A percentile compares a stretch with the other conserved stretches of the same genome.
These are phyloP conservation scores for Salix dunnii DNA, from an alignment of 345 rosid species.

Conservation along the genomic window DNA sequence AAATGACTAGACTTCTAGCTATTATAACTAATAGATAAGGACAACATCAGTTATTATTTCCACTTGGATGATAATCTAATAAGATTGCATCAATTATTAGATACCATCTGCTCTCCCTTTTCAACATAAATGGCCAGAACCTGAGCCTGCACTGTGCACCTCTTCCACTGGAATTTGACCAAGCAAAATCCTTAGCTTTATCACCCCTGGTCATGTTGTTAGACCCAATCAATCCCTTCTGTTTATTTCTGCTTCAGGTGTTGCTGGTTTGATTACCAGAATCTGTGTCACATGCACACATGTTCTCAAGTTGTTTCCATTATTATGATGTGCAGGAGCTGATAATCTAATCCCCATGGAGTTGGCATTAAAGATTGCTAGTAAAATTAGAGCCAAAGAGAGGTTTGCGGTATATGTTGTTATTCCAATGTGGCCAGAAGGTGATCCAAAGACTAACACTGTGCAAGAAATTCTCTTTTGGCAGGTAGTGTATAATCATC, in stretches of 20 bases:
- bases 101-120: background rate
- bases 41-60: background rate
- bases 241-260: no score
- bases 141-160: background rate
- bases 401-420: constrained; percentile 86
- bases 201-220: no score
- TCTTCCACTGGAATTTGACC: background rate
- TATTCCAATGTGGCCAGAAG: constrained; percentile 98
- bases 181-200: no score
- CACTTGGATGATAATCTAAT: background rate
- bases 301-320: background rate
- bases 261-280: no score
- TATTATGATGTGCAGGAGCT: constrained; percentile 55
- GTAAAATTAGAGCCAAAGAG: constrained; percentile 82
- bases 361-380: constrained; percentile 83
- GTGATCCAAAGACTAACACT: constrained; percentile 71
- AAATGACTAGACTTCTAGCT: background rate
- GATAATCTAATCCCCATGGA: constrained; percentile 97
- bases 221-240: no score
- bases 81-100: background rate
- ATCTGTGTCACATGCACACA: no score
- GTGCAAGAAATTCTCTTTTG: constrained; percentile 93
- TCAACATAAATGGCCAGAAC: background rate
- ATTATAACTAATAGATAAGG: background rate
- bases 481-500: constrained; percentile 57